A percentile compares a stretch with the other conserved stretches of the same genome.
Conservation (phyloP, 257 asterid species). For the Linderniella brevidens region DNA sequence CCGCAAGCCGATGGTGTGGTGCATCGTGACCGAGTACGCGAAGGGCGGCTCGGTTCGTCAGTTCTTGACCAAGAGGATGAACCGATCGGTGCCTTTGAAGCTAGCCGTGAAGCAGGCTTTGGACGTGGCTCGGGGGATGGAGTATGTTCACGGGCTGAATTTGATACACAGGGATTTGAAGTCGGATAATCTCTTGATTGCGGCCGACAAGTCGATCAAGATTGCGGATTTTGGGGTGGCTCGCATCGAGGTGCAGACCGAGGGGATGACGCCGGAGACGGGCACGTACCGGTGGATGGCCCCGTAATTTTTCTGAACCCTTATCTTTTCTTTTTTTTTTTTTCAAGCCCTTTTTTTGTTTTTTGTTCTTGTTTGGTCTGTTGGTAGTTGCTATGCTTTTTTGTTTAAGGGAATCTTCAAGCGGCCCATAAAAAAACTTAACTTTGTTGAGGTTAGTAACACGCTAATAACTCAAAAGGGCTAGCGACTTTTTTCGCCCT, state of each 20-base stretch:
- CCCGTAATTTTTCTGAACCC: conserved; percentile 64
- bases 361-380: too few relatives aligned
- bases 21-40: conserved; percentile 90
- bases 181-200: conserved; percentile 82
- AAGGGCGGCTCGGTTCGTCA: conserved; percentile 94
- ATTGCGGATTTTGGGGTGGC: conserved; percentile 98
- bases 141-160: conserved; percentile 73
- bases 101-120: conserved; percentile 96
- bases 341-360: too few relatives aligned
- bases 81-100: conserved; percentile 81
- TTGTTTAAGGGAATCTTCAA: too few relatives aligned
- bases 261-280: conserved; percentile 99
- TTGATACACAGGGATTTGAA: conserved; percentile 85
- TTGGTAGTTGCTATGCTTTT: too few relatives aligned
- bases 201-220: conserved; percentile 84
- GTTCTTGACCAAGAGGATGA: conserved; percentile 64
- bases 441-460: too few relatives aligned
- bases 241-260: conserved; percentile 91
- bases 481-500: too few relatives aligned
- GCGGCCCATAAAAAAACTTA: too few relatives aligned
- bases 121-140: conserved; percentile 97
- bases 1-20: conserved; percentile 97
- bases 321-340: not conserved
- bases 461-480: too few relatives aligned
- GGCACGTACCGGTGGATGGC: conserved; percentile 99